Evolutionary conservation across 805 yeast species (phyloP), one percentile per base, ranked within the genome.

Genomic region (Brettanomyces custersianus): DNA sequence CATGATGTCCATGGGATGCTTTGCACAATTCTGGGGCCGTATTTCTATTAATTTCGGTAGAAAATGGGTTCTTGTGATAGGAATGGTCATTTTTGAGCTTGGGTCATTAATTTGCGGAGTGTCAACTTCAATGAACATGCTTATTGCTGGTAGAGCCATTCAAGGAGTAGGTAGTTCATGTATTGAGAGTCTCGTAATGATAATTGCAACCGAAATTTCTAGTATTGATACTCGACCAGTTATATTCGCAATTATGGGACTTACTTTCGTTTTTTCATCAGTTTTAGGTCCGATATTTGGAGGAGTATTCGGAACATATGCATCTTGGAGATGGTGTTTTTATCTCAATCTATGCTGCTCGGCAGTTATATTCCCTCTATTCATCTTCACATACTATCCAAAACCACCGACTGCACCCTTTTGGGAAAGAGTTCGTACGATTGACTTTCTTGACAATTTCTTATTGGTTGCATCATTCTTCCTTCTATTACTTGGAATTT

Each of bases 81-180:
- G 78, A 1, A 57, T 79, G 3, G 45, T 66, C 2, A 45, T 80
- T 3, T 79, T 80, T 48, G 77, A 74, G 47, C 54, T 68, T 4
- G 88, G 88, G 1, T 76, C 84, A 1, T 58, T 78, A 36, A 56
- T 79, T 5, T 59, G 71, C 37, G 88, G 82, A 1, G 43, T 72
- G 4, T 57, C 85, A 1, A 52, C 46, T 13, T 61, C 65, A 22
- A 77, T 81, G 75, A 60, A 66, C 37, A 69, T 72, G 66, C 54
- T 82, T 31, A 77, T 81, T 40, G 85, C 76, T 3, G 88, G 86
- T 1, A 66, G 94, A 46, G 78, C 73, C 6, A 57, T 81, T 16
- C 74, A 75, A 36, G 92, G 92, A 35, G 50, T 76, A 23, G 90
- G 88, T n/a, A 85, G 78, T 9, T 80, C 83, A 26, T 82, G 82